Base-by-base conservation (phyloP, 2,329 filamentous ascomycete genomes). In the Trichoderma lentiforme region DNA sequence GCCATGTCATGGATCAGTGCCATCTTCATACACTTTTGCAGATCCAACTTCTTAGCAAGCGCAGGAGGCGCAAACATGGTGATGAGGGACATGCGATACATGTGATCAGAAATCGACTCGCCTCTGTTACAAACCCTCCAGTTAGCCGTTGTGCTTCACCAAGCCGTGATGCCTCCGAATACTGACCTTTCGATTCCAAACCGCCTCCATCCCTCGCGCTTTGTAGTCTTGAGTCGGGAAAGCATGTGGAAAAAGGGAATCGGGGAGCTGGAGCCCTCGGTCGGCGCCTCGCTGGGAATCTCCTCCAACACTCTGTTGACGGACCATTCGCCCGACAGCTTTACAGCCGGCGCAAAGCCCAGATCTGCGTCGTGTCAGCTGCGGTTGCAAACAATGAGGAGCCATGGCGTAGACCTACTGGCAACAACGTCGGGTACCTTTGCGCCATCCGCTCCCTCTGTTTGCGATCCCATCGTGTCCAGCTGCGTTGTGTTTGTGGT, bases 61-160 rank as follows among this genome's bases (percentile, higher is more conserved):
- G 91, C 83, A 0, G 93, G 87, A 2, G 96, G 95, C 3, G 94
- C 94, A 75, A 98, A 89, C 91, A 99, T 93, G 74, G 93, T 94
- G 81, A 99, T 94, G 76, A 99, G 89, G 64, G 95, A 94, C 96
- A 99, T 99, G 83, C 96, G 94, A 84, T 98, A 99, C 96, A 99
- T 99, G 87, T 99, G 96, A 84, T 99, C 96, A 69, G 93, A 89
- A 79, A 99, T 98, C 2, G 94, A 97, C 82, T 99, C 96, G 80
- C 93, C 92, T 72, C 87, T 90, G 74, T 6, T 30, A 2, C 12
- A 28, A 36, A 32, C 6, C 30, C 26, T 28, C 34, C 36, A 2
- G 51, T 70, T 57, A 56, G 57, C 36, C 30, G 4, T 15, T 21
- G 24, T 47, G 18, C 4, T 5, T 12, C 9, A 30, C 36, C 9